Conservation (phyloP, 2,329 filamentous ascomycete species). For the Huntiella decipiens region DNA sequence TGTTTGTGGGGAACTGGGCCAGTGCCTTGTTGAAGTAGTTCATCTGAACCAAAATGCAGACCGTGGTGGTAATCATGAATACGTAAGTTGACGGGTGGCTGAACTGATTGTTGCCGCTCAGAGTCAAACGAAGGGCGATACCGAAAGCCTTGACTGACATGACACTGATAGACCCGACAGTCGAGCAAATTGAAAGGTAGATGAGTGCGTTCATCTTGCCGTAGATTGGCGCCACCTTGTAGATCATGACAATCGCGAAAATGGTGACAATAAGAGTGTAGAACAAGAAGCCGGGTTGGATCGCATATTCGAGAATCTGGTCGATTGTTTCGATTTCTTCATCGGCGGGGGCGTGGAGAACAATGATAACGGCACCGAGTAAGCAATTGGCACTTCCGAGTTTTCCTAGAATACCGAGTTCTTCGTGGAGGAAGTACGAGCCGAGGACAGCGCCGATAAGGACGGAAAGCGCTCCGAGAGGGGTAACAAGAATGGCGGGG, state of each 20-base stretch:
- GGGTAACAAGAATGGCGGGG: constrained; percentile 94
- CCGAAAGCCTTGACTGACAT: constrained; percentile 99
- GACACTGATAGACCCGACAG: constrained; percentile 89
- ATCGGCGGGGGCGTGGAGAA: constrained; percentile 89
- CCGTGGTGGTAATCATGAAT: constrained; percentile 78
- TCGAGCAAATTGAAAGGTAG: constrained; percentile 94
- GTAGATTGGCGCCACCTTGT: constrained; percentile 72
- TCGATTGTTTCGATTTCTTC: constrained; percentile 82
- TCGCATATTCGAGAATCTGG: constrained; percentile 74
- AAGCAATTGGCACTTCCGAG: constrained; percentile 91
- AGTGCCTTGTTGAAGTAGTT: constrained; percentile 99
- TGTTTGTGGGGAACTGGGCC: constrained; percentile 90
- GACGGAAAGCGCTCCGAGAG: constrained; percentile 80
- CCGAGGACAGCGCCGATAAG: constrained; percentile 88
- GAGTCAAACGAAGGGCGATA: constrained; percentile 87
- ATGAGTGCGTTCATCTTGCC: constrained; percentile 92
- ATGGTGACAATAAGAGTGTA: constrained; percentile 65
- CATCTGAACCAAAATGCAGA: constrained; percentile 98
- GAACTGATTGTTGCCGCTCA: constrained; percentile 89
- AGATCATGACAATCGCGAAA: constrained; percentile 90
- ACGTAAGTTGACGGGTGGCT: constrained; percentile 89
- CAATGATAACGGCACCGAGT: constrained; percentile 91
- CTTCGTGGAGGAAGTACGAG: constrained; percentile 83
- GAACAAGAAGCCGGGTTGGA: constrained; percentile 77
- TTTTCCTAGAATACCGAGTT: constrained; percentile 76